These are phyloP conservation scores for Gonium pectorale DNA, from an alignment of 139 green algal species.

Conservation along the genomic window DNA sequence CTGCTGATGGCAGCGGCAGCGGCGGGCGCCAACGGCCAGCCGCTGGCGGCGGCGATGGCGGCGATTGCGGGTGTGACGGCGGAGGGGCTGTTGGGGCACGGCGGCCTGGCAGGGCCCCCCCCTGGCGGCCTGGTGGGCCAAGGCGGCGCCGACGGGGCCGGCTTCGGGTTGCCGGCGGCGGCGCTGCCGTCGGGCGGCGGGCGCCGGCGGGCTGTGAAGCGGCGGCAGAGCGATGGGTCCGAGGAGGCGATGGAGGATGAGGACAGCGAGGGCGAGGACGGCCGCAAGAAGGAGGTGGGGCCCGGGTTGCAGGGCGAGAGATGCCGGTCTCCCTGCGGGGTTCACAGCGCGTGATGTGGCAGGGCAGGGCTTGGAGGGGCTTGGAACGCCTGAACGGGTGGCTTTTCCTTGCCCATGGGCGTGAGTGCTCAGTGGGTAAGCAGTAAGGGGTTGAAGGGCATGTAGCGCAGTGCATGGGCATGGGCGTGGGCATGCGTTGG, in stretches of 20 bases:
- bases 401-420: too few species aligned
- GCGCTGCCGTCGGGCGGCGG: too few species aligned
- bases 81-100: slow-evolving; percentile 8
- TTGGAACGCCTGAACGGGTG: too few species aligned
- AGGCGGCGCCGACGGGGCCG: neutral
- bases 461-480: too few species aligned
- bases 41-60: slow-evolving; percentile 27
- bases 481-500: too few species aligned
- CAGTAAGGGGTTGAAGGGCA: too few species aligned
- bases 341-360: too few species aligned
- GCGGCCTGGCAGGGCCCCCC: neutral
- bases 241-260: slow-evolving; percentile 13
- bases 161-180: neutral
- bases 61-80: neutral
- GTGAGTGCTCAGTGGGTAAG: too few species aligned
- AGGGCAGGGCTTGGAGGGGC: too few species aligned
- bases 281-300: slow-evolving; percentile 5
- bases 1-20: slow-evolving; percentile 24
- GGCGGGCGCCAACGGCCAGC: neutral
- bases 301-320: neutral
- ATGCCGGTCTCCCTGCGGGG: too few species aligned
- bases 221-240: neutral
- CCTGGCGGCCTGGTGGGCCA: neutral
- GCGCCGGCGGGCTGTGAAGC: neutral
- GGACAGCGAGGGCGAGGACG: slow-evolving; percentile 14